Conservation (phyloP, 495 filamentous ascomycete genomes). For the Bathelium albidoporum region DNA sequence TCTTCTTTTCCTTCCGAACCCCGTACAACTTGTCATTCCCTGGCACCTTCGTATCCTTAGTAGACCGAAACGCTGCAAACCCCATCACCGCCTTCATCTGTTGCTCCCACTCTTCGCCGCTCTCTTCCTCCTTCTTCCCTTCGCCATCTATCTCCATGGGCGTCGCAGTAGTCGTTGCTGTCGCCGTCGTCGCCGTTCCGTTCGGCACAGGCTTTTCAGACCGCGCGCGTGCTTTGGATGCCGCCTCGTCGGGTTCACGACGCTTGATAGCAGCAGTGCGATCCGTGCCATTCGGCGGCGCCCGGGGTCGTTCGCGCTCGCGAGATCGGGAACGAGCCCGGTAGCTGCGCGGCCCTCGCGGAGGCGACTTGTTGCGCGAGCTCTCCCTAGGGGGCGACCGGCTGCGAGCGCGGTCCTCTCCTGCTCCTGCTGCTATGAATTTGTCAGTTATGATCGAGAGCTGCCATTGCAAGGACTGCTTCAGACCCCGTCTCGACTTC, state of each 20-base stretch:
- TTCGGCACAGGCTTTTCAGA: background rate
- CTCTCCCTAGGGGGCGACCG: conserved; percentile 15
- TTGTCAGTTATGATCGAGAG: background rate
- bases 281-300: background rate
- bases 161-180: background rate
- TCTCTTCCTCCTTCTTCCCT: conserved; percentile 12
- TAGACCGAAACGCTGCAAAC: conserved; percentile 72
- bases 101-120: conserved; percentile 58
- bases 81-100: conserved; percentile 81
- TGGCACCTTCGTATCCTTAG: conserved; percentile 80
- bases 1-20: conserved; percentile 88
- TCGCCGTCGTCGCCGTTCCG: conserved; percentile 3
- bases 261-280: no score
- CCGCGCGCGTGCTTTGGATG: background rate
- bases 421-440: conserved; percentile 4
- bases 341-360: background rate
- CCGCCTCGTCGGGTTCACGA: background rate
- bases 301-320: background rate
- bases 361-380: conserved; percentile 11
- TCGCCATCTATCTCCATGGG: conserved; percentile 36
- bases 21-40: conserved; percentile 76
- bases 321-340: conserved; percentile 1
- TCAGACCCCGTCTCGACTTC: conserved; percentile 34
- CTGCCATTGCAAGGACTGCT: conserved; percentile 7
- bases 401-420: conserved; percentile 9